phyloP scores from a whole-genome alignment of 2,329 filamentous ascomycete genomes.

The Trichoderma sp. region DNA sequence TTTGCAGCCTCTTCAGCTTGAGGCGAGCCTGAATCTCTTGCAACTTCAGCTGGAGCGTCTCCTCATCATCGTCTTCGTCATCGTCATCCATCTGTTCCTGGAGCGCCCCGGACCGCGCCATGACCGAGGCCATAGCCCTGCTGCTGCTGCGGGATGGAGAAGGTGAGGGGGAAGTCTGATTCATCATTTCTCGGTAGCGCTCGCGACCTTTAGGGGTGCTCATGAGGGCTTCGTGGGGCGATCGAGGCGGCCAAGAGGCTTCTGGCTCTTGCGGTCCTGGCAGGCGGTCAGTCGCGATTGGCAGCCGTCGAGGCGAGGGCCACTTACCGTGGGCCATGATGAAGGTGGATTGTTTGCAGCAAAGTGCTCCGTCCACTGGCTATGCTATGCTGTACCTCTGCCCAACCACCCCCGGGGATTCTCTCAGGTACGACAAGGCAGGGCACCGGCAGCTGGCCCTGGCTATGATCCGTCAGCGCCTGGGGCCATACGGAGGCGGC shows the following conservation, averaged over 20 bases:
- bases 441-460: conserved; percentile 22
- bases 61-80: conserved; percentile 77
- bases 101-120: conserved; percentile 37
- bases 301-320: neutral
- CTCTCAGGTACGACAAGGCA: conserved; percentile 17
- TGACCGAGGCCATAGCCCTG: conserved; percentile 14
- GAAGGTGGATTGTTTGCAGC: conserved; percentile 5
- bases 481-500: conserved; percentile 15
- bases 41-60: conserved; percentile 82
- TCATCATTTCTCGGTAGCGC: conserved; percentile 68
- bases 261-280: conserved; percentile 39
- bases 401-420: conserved; percentile 8
- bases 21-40: conserved; percentile 86
- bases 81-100: conserved; percentile 33
- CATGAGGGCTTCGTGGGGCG: conserved; percentile 63
- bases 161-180: conserved; percentile 67
- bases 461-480: conserved; percentile 18
- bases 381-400: conserved; percentile 7
- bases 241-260: conserved; percentile 66
- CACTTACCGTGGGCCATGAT: conserved; percentile 23
- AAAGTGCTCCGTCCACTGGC: neutral
- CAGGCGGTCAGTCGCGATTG: conserved; percentile 15
- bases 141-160: conserved; percentile 51
- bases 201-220: conserved; percentile 77
- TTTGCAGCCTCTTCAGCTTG: conserved; percentile 83